Base-by-base conservation (phyloP, 495 filamentous ascomycete genomes). In the Sporormia fimetaria region DNA sequence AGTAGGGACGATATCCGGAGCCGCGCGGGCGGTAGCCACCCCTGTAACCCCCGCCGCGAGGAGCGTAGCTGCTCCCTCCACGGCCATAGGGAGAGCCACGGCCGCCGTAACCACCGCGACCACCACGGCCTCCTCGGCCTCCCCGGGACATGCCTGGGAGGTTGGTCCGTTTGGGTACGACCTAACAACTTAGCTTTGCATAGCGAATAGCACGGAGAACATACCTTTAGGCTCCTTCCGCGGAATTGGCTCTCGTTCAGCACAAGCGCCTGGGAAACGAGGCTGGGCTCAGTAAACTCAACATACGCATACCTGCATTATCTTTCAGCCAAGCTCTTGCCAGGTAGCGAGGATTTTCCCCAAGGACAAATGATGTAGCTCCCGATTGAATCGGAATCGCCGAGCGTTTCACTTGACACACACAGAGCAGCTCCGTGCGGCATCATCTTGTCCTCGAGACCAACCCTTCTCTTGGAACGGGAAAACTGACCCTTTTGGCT, bases 231-330 rank as follows among this genome's bases (percentile, higher is more conserved):
- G 55, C 85, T 88, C 45, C 92, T 75, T 36, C 87, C 90, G 47
- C 87, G 84, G 63, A 99, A 94, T 44, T 93, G 75, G 61, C 87
- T 95, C 61, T 96, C 92, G 56, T 99, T 96, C 48, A 99, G 66
- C 12, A 94, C 85, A 35, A 99, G 72, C 9, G 92, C 92, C 59
- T 93, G 83, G 17, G 83, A 83, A 40, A 99, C 87, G 21, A 94
- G 70, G 59, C 78, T 84, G 21, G 92, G 90, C 63, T 99, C 92
- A 12, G 85, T 80, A 55, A 99, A 99, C 62, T 99, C 92, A 41
- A 99, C 92, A 63, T 99, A 99, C 52, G 92, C 92, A 63, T 99
- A 99, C 21, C 88, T 96, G 63, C 55, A 64, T 73, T 69, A 73
- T 69, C 63, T 59, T 58, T 37, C 47, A 51, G 53, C 56, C 53